Evolutionary conservation across 225 moss, liverwort and hornwort genomes (phyloP), one percentile per base, ranked within the genome.

Genomic region (Sphagnum contortum): DNA sequence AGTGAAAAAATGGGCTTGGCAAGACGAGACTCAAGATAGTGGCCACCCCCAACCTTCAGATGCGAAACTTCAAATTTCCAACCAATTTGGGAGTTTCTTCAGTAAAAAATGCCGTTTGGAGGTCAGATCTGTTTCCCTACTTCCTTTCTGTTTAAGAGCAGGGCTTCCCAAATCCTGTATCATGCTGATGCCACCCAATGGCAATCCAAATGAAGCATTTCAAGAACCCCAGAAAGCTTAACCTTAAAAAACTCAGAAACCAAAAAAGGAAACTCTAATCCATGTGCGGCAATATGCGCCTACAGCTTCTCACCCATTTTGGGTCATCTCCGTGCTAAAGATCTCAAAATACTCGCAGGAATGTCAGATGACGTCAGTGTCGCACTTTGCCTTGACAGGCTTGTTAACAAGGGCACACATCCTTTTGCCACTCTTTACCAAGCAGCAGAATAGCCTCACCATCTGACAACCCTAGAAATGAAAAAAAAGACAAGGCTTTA

Each of bases 131-230:
- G 29, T 83, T 76, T 83, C 83, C 76, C 73, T 74, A 66, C 59
- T 66, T 71, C 69, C 79, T 74, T 72, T 66, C 67, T 72, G 67
- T 72, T 72, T 51, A 53, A 74, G 60, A 56, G 48, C 60, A 72
- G 68, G 75, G 73, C 79, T 79, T 83, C 51, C 76, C 67, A 79
- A 74, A 69, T 68, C 73, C 79, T 83, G 76, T 83, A 76, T 71
- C 79, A 69, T 66, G 74, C 73, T 69, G 76, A 71, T 76, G 79
- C 83, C 79, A 83, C 63, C 77, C 74, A 68, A 70, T 80, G 83
- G 80, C 77, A 83, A 74, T 74, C 74, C 77, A 77, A 29, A 0
- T 49, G 61, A 83, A 67, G 57, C 57, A 72, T 67, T 83, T 83
- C 77, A 80, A 80, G 80, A 70, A 61, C 61, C 61, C 61, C 46